These are phyloP conservation scores for Chaetomium tenue DNA, from an alignment of 495 filamentous ascomycete species.

Conservation along the genomic window DNA sequence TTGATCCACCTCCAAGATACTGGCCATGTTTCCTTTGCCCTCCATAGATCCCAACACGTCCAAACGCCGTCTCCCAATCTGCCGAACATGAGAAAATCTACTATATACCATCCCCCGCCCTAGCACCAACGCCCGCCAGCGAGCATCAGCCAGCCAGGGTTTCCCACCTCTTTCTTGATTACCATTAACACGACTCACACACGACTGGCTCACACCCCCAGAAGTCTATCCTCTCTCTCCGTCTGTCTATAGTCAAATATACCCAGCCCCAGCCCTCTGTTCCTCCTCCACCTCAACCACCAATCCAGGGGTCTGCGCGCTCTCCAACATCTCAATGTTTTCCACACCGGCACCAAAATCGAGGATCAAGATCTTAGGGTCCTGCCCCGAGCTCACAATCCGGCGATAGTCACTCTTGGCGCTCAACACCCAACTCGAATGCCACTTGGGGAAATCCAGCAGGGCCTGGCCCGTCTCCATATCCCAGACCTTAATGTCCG, in stretches of 20 bases:
- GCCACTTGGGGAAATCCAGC: slow-evolving; percentile 82
- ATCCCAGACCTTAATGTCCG: slow-evolving; percentile 87
- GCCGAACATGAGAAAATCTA: not conserved
- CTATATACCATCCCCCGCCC: not conserved
- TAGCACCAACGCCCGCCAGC: not conserved
- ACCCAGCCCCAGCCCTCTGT: not conserved
- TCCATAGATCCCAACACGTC: too few relatives aligned
- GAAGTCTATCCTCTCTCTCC: not conserved
- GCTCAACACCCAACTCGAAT: slow-evolving; percentile 90
- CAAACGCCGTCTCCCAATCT: not conserved
- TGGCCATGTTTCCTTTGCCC: not conserved
- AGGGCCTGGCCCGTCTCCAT: slow-evolving; percentile 68
- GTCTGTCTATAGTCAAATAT: not conserved
- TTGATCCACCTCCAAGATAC: not conserved
- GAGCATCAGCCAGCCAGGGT: not conserved
- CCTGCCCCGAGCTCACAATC: slow-evolving; percentile 90
- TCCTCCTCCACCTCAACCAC: slow-evolving; percentile 1
- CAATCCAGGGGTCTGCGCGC: slow-evolving; percentile 17
- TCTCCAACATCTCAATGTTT: slow-evolving; percentile 55
- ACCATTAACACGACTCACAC: slow-evolving; percentile 1
- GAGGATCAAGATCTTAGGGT: slow-evolving; percentile 85
- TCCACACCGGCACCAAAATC: slow-evolving; percentile 69
- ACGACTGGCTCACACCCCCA: not conserved
- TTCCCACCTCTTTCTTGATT: not conserved
- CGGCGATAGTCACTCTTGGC: slow-evolving; percentile 93